Conservation (phyloP, 306 rosid species). For the Rosa chinensis region DNA sequence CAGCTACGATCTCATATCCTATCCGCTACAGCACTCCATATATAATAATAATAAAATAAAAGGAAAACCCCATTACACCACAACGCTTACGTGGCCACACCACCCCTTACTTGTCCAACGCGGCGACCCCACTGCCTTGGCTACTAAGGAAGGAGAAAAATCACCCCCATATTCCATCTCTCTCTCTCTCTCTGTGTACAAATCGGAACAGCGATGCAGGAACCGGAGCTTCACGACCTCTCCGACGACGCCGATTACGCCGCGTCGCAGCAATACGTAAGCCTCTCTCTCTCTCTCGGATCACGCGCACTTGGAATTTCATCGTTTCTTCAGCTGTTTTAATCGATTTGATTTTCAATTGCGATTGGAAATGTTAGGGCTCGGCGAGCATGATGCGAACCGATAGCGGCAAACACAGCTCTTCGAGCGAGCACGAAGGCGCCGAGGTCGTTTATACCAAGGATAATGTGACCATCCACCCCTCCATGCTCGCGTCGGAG, state of each 20-base stretch:
- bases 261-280: slow-evolving; percentile 85
- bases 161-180: background rate
- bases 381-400: slow-evolving; percentile 61
- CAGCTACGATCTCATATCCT: too few relatives aligned
- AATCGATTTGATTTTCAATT: slow-evolving; percentile 12
- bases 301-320: background rate
- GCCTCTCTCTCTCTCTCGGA: background rate
- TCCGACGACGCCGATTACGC: slow-evolving; percentile 98
- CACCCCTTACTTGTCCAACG: background rate
- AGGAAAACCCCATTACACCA: background rate
- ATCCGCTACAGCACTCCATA: too few relatives aligned
- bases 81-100: slow-evolving; percentile 4
- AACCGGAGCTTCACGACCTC: slow-evolving; percentile 82
- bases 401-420: slow-evolving; percentile 64
- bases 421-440: slow-evolving; percentile 64
- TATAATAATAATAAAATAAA: too few relatives aligned
- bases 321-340: background rate
- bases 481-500: slow-evolving; percentile 77
- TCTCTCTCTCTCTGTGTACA: background rate
- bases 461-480: slow-evolving; percentile 96
- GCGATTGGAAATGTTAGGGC: slow-evolving; percentile 33
- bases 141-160: background rate
- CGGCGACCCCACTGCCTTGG: slow-evolving; percentile 19
- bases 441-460: slow-evolving; percentile 70
- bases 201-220: slow-evolving; percentile 58